These are phyloP conservation scores for Stygiomarasmius scandens DNA, from an alignment of 1,284 basidiomycete species.

Conservation along the genomic window DNA sequence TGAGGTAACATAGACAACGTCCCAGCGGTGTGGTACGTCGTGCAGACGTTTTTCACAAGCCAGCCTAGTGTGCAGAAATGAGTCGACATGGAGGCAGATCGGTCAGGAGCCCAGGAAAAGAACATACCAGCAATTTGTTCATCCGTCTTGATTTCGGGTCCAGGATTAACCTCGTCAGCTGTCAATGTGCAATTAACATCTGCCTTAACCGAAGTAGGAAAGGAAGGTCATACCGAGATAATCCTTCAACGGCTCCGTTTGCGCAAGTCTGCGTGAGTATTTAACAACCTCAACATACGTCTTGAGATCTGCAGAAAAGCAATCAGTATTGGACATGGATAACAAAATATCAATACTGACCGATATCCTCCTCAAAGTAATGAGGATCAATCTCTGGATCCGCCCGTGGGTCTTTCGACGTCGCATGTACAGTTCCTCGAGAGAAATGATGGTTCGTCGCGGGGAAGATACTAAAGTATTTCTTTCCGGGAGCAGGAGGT, in stretches of 20 bases:
- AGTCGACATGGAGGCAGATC: too few species aligned
- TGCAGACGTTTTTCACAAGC: constrained; percentile 28
- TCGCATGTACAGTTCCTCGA: constrained; percentile 45
- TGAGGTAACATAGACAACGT: constrained; percentile 63
- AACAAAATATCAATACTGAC: too few species aligned
- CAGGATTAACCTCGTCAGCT: constrained; percentile 17
- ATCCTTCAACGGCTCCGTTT: constrained; percentile 11
- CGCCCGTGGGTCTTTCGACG: constrained; percentile 38
- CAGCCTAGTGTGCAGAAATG: constrained; percentile 3
- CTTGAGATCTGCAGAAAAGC: constrained; percentile 12
- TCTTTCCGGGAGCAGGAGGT: constrained; percentile 25
- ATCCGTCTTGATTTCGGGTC: constrained; percentile 13
- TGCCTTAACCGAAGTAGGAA: background rate
- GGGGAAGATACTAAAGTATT: constrained; percentile 34
- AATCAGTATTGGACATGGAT: too few species aligned
- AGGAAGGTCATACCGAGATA: constrained; percentile 6
- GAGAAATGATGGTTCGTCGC: constrained; percentile 38
- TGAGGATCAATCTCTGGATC: constrained; percentile 50
- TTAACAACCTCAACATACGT: constrained; percentile 10
- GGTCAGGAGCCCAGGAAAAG: too few species aligned
- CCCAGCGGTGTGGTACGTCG: constrained; percentile 39
- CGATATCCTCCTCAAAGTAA: constrained; percentile 51
- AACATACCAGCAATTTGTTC: constrained; percentile 16
- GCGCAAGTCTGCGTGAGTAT: constrained; percentile 10
- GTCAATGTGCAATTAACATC: background rate